phyloP scores from a whole-genome alignment of 257 asterid genomes.

The Forsythia viridissima region DNA sequence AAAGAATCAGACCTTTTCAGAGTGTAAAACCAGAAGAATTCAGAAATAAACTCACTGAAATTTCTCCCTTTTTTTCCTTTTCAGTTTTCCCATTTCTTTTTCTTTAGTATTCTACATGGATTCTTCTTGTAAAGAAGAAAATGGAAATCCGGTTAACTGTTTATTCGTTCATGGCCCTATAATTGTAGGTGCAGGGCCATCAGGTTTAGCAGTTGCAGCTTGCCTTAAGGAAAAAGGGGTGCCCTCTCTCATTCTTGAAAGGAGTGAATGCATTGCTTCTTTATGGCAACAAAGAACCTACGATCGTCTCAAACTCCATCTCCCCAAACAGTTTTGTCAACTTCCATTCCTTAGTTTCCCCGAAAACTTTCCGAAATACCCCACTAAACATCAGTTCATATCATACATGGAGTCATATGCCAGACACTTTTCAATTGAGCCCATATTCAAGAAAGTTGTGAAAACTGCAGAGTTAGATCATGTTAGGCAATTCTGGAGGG shows the following conservation, averaged over 20 bases:
- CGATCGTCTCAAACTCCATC: slow-evolving; percentile 84
- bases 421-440: slow-evolving; percentile 43
- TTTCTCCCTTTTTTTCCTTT: not conserved
- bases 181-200: slow-evolving; percentile 88
- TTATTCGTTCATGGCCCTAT: slow-evolving; percentile 56
- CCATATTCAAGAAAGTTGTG: slow-evolving; percentile 57
- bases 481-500: slow-evolving; percentile 57
- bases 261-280: slow-evolving; percentile 78
- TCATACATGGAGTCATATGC: slow-evolving; percentile 77
- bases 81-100: not conserved
- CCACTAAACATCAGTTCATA: slow-evolving; percentile 66
- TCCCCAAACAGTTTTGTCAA: slow-evolving; percentile 73
- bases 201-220: slow-evolving; percentile 92
- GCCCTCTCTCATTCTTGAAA: slow-evolving; percentile 63
- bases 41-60: not conserved
- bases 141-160: slow-evolving; percentile 18
- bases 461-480: slow-evolving; percentile 46
- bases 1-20: not conserved
- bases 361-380: slow-evolving; percentile 61
- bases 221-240: slow-evolving; percentile 67
- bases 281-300: slow-evolving; percentile 76
- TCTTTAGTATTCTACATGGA: slow-evolving; percentile 35
- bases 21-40: not conserved
- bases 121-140: slow-evolving; percentile 32
- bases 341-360: slow-evolving; percentile 72